A percentile compares a stretch with the other conserved stretches of the same genome.
These are phyloP conservation scores for Scalesia atractyloides DNA, from an alignment of 129 eudicot species.

Conservation along the genomic window DNA sequence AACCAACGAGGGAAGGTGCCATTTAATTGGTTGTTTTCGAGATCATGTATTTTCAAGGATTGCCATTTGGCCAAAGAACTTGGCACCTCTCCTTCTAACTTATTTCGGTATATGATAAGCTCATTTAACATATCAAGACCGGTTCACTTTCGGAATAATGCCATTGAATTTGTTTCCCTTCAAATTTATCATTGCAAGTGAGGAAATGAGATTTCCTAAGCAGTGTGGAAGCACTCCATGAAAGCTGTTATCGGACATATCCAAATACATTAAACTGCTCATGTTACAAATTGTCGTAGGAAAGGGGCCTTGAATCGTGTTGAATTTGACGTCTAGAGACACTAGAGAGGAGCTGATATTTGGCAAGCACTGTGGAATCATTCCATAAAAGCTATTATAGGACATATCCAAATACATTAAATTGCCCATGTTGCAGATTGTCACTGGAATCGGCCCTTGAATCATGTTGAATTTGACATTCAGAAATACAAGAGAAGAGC, in stretches of 20 bases:
- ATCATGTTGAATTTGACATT: neutral
- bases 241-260: constrained; percentile 5
- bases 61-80: neutral
- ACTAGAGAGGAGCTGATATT: too few relatives aligned
- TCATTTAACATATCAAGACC: neutral
- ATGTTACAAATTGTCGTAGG: neutral
- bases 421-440: neutral
- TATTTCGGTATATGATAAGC: neutral
- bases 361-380: too few relatives aligned
- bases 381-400: too few relatives aligned
- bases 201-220: constrained; percentile 15
- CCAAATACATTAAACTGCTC: neutral
- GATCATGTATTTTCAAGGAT: constrained; percentile 9
- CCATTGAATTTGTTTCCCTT: neutral
- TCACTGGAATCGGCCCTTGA: neutral
- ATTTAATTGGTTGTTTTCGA: neutral
- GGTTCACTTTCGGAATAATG: neutral
- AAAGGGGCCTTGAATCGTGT: neutral
- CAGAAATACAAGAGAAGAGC: neutral
- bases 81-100: constrained; percentile 19
- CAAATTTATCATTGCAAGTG: constrained; percentile 4
- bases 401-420: neutral
- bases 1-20: constrained; percentile 12
- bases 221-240: constrained; percentile 14
- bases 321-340: too few relatives aligned